These are phyloP conservation scores for Prunus persica DNA, from an alignment of 306 rosid species.

Conservation along the genomic window DNA sequence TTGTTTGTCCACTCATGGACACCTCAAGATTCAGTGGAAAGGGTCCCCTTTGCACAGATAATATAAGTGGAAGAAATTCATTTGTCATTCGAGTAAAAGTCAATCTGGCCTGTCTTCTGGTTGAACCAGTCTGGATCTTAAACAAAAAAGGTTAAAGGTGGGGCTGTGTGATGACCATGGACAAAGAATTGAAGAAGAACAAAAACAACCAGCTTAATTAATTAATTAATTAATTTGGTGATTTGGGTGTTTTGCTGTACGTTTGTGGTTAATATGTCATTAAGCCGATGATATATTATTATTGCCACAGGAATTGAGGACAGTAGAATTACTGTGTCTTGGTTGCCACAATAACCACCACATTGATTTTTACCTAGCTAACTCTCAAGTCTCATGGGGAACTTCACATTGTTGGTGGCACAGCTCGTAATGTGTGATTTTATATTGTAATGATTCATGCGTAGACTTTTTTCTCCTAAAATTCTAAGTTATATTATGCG, in stretches of 20 bases:
- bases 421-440: not conserved
- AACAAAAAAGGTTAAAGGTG: not conserved
- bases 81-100: constrained; percentile 12
- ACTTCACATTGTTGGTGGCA: not conserved
- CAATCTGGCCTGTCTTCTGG: not conserved
- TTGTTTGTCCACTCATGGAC: constrained; percentile 12
- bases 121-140: not conserved
- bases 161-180: constrained; percentile 11
- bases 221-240: not conserved
- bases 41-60: not conserved
- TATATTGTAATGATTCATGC: not conserved
- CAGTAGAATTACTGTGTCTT: not conserved
- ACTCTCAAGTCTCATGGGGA: not conserved
- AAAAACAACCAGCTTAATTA: not conserved
- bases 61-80: constrained; percentile 12
- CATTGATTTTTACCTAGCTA: not conserved
- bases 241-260: constrained; percentile 11
- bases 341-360: not conserved
- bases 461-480: not conserved
- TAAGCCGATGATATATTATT: not conserved
- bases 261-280: constrained; percentile 14
- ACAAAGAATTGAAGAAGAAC: not conserved
- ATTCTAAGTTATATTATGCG: too few species aligned
- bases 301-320: not conserved
- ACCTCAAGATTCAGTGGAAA: constrained; percentile 5